Evolutionary conservation across 768 basidiomycete species (phyloP).

Genomic region (Pleurotus platypus): DNA sequence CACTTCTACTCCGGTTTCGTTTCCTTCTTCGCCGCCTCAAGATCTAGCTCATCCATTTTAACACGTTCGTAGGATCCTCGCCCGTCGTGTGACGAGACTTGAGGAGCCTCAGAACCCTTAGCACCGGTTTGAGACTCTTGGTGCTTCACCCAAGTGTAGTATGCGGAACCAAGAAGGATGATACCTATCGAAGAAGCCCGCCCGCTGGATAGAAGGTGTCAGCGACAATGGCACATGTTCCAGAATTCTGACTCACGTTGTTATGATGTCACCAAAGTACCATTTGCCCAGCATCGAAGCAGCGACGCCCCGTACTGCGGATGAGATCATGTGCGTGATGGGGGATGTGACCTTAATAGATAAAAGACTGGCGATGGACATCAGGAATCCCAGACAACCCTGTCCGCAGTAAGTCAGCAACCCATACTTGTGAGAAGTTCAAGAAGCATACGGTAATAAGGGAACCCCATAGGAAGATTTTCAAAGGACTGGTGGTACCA

Average conservation of each 20-base stretch:
- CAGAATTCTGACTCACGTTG: conserved; percentile 46
- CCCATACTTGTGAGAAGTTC: background rate
- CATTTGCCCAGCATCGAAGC: conserved; percentile 82
- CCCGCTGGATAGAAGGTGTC: conserved; percentile 45
- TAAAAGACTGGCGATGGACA: conserved; percentile 89
- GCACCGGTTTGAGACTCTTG: conserved; percentile 49
- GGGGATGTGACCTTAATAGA: conserved; percentile 98
- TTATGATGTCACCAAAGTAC: conserved; percentile 80
- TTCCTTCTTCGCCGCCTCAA: conserved; percentile 29
- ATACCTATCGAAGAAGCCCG: conserved; percentile 77
- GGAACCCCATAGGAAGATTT: conserved; percentile 78
- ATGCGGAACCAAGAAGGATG: conserved; percentile 78
- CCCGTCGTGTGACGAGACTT: conserved; percentile 19
- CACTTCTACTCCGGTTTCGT: conserved; percentile 12
- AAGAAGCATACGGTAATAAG: conserved; percentile 54
- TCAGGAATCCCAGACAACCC: conserved; percentile 89
- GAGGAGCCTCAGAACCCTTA: conserved; percentile 6
- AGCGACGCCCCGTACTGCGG: conserved; percentile 91
- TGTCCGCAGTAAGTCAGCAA: conserved; percentile 21
- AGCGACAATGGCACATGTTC: background rate
- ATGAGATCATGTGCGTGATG: conserved; percentile 96
- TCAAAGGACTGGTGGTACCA: conserved; percentile 37
- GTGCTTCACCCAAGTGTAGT: conserved; percentile 89
- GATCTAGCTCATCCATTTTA: conserved; percentile 61
- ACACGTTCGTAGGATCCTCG: conserved; percentile 52